Evolutionary conservation across 495 filamentous ascomycete genomes (phyloP).

Genomic region (Haplographium delicatum): DNA sequence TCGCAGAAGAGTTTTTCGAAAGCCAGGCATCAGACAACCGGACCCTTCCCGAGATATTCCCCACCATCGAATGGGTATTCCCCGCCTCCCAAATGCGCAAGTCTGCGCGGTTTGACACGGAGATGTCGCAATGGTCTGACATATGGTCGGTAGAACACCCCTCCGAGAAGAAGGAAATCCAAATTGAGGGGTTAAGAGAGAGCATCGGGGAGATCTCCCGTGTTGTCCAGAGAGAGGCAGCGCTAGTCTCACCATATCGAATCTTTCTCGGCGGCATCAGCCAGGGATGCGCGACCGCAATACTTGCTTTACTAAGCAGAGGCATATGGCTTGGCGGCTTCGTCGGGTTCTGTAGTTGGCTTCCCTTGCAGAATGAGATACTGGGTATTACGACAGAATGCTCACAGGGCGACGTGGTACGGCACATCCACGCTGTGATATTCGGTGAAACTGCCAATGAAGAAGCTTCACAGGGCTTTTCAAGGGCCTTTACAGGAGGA

Average conservation of each 20-base stretch:
- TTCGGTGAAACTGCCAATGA: not conserved
- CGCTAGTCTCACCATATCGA: slow-evolving; percentile 27
- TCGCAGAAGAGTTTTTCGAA: slow-evolving; percentile 41
- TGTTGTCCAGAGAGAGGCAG: slow-evolving; percentile 33
- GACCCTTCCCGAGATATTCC: slow-evolving; percentile 31
- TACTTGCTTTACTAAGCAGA: slow-evolving; percentile 36
- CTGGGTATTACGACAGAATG: slow-evolving; percentile 7
- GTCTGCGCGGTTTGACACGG: slow-evolving; percentile 31
- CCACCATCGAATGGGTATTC: slow-evolving; percentile 39
- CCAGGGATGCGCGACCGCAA: slow-evolving; percentile 47
- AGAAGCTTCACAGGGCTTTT: not conserved
- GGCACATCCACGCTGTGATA: no score
- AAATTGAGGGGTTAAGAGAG: slow-evolving; percentile 39
- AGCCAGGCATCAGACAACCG: slow-evolving; percentile 27
- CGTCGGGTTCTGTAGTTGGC: slow-evolving; percentile 52
- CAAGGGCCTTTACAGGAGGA: not conserved
- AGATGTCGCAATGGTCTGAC: slow-evolving; percentile 50
- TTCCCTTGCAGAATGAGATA: slow-evolving; percentile 40
- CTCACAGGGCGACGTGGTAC: not conserved
- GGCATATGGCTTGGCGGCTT: slow-evolving; percentile 34
- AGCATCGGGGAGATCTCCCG: slow-evolving; percentile 30
- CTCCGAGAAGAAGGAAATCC: slow-evolving; percentile 30
- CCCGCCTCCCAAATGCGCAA: slow-evolving; percentile 43
- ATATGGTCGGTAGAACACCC: slow-evolving; percentile 29
- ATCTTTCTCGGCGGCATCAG: slow-evolving; percentile 49